phyloP scores from a whole-genome alignment of 306 rosid genomes.

The Aeschynomene evenia region DNA sequence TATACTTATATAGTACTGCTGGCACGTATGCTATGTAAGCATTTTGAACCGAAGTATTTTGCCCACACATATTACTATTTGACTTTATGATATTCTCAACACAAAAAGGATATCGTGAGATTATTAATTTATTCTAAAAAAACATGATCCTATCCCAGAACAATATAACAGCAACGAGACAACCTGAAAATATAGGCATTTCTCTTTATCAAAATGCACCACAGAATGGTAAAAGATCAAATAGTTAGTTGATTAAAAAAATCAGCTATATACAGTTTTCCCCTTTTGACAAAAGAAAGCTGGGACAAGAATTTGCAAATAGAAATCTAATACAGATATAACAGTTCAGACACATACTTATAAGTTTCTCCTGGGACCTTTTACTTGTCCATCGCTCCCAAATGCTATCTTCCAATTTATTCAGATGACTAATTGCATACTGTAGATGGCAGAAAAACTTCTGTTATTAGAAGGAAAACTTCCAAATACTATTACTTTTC shows the following conservation, averaged over 20 bases:
- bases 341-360: constrained; percentile 48
- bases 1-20: too few species aligned
- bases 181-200: not conserved
- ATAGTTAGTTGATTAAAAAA: not conserved
- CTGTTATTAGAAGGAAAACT: constrained; percentile 13
- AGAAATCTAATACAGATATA: constrained; percentile 1
- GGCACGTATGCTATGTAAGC: too few species aligned
- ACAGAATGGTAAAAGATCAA: not conserved
- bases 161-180: not conserved
- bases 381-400: constrained; percentile 88
- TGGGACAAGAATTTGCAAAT: constrained; percentile 3
- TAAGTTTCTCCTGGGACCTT: constrained; percentile 54
- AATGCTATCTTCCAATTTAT: constrained; percentile 92
- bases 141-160: not conserved
- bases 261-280: not conserved
- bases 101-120: not conserved
- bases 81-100: not conserved
- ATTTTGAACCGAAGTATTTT: too few species aligned
- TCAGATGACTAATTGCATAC: constrained; percentile 88
- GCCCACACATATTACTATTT: too few species aligned
- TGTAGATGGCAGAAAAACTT: constrained; percentile 45
- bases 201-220: not conserved
- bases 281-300: not conserved
- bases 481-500: not conserved
- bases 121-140: not conserved